Conservation (phyloP, 441 rosid genomes). For the Rhodomyrtus psidioides region DNA sequence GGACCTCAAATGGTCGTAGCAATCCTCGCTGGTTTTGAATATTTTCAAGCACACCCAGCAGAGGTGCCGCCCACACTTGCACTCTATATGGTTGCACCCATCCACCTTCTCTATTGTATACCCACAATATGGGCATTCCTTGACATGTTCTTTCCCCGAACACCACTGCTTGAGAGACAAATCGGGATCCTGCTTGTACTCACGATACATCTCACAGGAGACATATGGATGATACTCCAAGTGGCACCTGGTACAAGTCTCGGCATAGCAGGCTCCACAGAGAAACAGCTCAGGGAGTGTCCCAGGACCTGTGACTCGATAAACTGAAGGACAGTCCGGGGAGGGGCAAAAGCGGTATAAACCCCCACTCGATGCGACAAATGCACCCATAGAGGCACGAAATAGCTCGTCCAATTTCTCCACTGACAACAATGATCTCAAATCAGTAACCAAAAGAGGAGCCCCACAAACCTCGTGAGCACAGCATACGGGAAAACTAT, state of each 20-base stretch:
- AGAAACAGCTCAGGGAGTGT: slow-evolving; percentile 36
- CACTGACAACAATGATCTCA: slow-evolving; percentile 43
- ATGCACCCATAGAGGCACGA: slow-evolving; percentile 59
- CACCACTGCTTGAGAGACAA: slow-evolving; percentile 73
- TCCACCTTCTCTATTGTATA: slow-evolving; percentile 69
- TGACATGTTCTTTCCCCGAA: slow-evolving; percentile 56
- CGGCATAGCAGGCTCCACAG: slow-evolving; percentile 74
- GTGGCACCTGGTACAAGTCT: slow-evolving; percentile 81
- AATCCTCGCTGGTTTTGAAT: slow-evolving; percentile 35
- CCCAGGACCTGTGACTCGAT: slow-evolving; percentile 41
- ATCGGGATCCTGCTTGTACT: slow-evolving; percentile 82
- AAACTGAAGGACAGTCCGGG: slow-evolving; percentile 84
- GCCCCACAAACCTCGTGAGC: slow-evolving; percentile 36
- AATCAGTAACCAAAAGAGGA: slow-evolving; percentile 49
- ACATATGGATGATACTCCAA: slow-evolving; percentile 66
- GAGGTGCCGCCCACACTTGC: slow-evolving; percentile 73
- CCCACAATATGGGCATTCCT: slow-evolving; percentile 65
- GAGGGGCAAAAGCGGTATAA: slow-evolving; percentile 77
- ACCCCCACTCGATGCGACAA: slow-evolving; percentile 58
- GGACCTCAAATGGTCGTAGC: slow-evolving; percentile 55
- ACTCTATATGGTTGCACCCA: slow-evolving; percentile 80
- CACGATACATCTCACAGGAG: slow-evolving; percentile 60
- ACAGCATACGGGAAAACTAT: slow-evolving; percentile 63
- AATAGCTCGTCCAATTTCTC: slow-evolving; percentile 82
- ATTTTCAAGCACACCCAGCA: slow-evolving; percentile 71